Evolutionary conservation across 176 grass and related monocot species (phyloP).

Genomic region (Bonia amplexicaulis): DNA sequence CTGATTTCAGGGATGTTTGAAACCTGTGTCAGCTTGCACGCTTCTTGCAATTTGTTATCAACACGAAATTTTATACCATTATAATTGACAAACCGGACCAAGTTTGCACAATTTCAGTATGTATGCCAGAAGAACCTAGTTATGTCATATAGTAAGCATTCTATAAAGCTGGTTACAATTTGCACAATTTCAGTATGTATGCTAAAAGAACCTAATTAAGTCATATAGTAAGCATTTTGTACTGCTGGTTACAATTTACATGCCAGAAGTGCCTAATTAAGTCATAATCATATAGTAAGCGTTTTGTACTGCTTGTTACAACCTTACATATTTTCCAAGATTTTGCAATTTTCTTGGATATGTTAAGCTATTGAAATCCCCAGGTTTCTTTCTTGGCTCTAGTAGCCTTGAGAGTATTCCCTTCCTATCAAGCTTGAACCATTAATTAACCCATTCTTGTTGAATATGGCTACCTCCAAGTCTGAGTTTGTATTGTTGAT

Average conservation of each 20-base stretch:
- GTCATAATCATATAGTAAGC: not conserved
- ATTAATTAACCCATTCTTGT: conserved; percentile 4
- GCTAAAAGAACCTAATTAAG: not conserved
- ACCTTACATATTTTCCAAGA: conserved; percentile 1
- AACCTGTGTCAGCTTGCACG: not conserved
- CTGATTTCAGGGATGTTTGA: not conserved
- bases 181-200: not conserved
- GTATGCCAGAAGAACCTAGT: not conserved
- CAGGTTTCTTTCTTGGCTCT: not conserved
- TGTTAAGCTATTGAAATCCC: not conserved
- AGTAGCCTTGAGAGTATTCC: not conserved
- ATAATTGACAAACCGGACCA: not conserved
- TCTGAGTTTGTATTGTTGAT: not conserved
- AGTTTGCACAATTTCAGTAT: not conserved
- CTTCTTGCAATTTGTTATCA: not conserved
- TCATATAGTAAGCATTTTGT: not conserved
- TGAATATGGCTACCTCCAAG: not conserved
- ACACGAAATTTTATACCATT: not conserved
- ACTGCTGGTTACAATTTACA: not conserved
- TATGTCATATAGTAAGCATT: not conserved
- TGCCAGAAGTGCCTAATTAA: not conserved
- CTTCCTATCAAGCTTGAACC: not conserved
- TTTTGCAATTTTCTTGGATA: not conserved
- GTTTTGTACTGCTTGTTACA: not conserved
- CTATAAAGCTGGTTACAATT: not conserved